A percentile compares a stretch with the other conserved stretches of the same genome.
phyloP scores from a whole-genome alignment of 2,329 filamentous ascomycete species.

The Penicillium sp. region DNA sequence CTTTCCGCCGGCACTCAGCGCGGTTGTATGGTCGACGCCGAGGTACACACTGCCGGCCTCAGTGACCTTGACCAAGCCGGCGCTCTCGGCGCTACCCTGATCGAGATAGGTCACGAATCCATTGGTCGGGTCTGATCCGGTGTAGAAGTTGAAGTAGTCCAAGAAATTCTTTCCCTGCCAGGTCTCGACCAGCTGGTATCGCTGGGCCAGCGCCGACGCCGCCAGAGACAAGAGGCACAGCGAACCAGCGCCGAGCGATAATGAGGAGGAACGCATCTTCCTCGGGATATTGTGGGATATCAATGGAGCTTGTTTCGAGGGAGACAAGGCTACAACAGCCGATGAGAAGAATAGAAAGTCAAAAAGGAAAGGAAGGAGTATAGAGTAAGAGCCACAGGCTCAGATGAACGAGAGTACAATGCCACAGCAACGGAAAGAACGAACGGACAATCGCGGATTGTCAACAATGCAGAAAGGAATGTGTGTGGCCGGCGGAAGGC shows the following conservation, averaged over 20 bases:
- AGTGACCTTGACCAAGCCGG: constrained; percentile 37
- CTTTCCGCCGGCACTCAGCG: constrained; percentile 33
- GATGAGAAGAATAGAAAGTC: constrained; percentile 16
- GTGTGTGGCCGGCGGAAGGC: constrained; percentile 13
- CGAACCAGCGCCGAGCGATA: constrained; percentile 32
- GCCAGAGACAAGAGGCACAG: constrained; percentile 31
- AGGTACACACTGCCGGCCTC: constrained; percentile 41
- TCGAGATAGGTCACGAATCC: constrained; percentile 53
- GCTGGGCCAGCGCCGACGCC: constrained; percentile 19
- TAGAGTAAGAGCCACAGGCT: constrained; percentile 10
- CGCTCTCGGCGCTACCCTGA: constrained; percentile 38
- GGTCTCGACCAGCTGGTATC: constrained; percentile 42
- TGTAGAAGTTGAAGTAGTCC: constrained; percentile 51
- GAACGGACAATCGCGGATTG: constrained; percentile 22
- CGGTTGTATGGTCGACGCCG: constrained; percentile 45
- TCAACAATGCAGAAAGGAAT: constrained; percentile 22
- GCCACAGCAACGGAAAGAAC: constrained; percentile 16
- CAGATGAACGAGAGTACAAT: no score
- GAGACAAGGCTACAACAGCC: background rate
- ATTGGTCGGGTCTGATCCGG: constrained; percentile 47
- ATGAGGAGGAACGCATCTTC: constrained; percentile 30
- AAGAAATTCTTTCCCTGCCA: constrained; percentile 51
- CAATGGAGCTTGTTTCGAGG: background rate
- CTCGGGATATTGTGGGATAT: background rate
- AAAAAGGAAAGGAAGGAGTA: constrained; percentile 6